Evolutionary conservation across 768 basidiomycete genomes (phyloP).

Genomic region (Leccinum aurantiacum): DNA sequence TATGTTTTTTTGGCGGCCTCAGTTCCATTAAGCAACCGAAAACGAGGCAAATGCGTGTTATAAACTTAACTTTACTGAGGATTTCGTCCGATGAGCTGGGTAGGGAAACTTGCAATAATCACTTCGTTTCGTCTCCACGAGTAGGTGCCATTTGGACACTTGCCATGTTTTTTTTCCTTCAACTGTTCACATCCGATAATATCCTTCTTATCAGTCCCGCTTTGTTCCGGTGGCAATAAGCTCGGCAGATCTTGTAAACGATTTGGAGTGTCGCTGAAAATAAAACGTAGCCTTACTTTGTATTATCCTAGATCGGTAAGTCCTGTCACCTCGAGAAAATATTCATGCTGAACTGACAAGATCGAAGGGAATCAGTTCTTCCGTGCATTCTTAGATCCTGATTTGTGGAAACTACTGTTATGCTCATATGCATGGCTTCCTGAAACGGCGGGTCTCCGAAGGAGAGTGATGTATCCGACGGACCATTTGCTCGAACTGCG

Average conservation of each 20-base stretch:
- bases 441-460: background rate
- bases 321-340: background rate
- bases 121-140: background rate
- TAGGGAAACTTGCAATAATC: slow-evolving; percentile 6
- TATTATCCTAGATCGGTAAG: background rate
- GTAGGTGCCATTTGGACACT: background rate
- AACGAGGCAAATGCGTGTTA: slow-evolving; percentile 26
- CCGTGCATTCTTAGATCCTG: background rate
- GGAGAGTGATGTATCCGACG: slow-evolving; percentile 1
- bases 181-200: background rate
- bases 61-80: slow-evolving; percentile 20
- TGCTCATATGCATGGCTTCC: background rate
- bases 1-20: slow-evolving; percentile 7
- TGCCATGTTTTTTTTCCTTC: background rate
- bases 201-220: slow-evolving; percentile 2
- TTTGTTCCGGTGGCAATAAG: slow-evolving; percentile 22
- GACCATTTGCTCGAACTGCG: background rate
- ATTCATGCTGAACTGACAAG: background rate
- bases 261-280: background rate
- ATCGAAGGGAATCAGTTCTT: background rate
- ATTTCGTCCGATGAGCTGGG: background rate
- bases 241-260: slow-evolving; percentile 10
- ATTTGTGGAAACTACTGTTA: background rate
- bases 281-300: slow-evolving; percentile 2
- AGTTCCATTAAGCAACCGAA: slow-evolving; percentile 19